Conservation (phyloP, 2,329 filamentous ascomycete genomes). For the Cladosporium sp. region DNA sequence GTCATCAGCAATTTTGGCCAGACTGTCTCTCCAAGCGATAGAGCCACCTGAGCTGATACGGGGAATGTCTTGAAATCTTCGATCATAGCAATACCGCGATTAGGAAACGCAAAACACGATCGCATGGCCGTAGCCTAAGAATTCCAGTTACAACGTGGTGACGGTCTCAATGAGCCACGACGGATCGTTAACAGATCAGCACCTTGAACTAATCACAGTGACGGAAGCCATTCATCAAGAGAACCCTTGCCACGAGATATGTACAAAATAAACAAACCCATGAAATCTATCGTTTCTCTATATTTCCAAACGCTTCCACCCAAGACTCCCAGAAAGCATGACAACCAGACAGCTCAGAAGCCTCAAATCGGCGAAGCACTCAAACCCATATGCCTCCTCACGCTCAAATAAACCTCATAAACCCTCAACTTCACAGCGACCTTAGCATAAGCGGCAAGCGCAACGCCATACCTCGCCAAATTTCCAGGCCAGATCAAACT, state of each 20-base stretch:
- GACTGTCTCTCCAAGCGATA: no score
- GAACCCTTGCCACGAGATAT: neutral
- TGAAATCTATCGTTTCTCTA: neutral
- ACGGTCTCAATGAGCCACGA: no score
- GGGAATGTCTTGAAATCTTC: no score
- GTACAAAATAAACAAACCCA: neutral
- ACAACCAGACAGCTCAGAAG: neutral
- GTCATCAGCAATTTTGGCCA: no score
- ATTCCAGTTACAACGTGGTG: no score
- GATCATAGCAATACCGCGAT: no score
- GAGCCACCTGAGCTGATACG: no score
- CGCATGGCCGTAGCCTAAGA: no score
- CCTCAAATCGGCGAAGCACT: slow-evolving; percentile 1
- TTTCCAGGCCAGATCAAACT: slow-evolving; percentile 51
- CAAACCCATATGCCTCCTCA: slow-evolving; percentile 46
- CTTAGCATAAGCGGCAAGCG: slow-evolving; percentile 50
- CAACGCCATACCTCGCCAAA: slow-evolving; percentile 45
- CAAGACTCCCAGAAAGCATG: neutral
- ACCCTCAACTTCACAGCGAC: slow-evolving; percentile 54
- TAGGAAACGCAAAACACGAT: no score
- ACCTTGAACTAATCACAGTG: no score
- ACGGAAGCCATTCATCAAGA: no score
- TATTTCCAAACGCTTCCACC: neutral
- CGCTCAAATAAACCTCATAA: slow-evolving; percentile 54
- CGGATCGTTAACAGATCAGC: no score